Conservation (phyloP, 257 asterid species). For the Salvia rosmarinus region DNA sequence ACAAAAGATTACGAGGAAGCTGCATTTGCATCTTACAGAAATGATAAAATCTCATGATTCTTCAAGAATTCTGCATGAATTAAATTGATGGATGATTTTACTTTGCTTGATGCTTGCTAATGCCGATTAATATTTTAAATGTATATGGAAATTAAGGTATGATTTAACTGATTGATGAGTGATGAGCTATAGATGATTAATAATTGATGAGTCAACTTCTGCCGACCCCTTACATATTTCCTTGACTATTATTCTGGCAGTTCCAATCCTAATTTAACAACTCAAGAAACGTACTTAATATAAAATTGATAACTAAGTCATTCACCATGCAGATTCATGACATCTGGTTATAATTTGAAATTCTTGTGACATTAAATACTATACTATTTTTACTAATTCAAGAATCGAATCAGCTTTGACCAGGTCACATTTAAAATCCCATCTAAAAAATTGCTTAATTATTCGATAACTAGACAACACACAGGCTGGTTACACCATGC, state of each 20-base stretch:
- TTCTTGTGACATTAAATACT: not conserved
- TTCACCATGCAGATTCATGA: conserved; percentile 8
- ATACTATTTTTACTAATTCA: not conserved
- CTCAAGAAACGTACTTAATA: not conserved
- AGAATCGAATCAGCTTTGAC: not conserved
- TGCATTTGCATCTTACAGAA: not conserved
- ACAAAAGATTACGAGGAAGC: not conserved
- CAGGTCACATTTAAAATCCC: not conserved
- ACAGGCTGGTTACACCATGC: conserved; percentile 5
- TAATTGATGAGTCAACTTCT: not conserved
- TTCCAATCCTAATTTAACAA: not conserved
- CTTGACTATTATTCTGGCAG: not conserved
- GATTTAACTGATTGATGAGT: not conserved
- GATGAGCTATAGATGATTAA: not conserved
- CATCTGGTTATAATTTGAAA: not conserved
- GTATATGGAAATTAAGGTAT: not conserved
- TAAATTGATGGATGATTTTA: not conserved
- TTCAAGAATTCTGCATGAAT: not conserved
- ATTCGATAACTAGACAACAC: not conserved
- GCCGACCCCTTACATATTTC: not conserved
- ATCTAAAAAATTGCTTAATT: not conserved
- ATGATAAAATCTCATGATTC: not conserved
- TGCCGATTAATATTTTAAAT: not conserved
- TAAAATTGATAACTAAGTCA: not conserved
- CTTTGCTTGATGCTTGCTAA: not conserved